Conservation (phyloP, 2,329 filamentous ascomycete species). For the Pseudogymnoascus sp. region DNA sequence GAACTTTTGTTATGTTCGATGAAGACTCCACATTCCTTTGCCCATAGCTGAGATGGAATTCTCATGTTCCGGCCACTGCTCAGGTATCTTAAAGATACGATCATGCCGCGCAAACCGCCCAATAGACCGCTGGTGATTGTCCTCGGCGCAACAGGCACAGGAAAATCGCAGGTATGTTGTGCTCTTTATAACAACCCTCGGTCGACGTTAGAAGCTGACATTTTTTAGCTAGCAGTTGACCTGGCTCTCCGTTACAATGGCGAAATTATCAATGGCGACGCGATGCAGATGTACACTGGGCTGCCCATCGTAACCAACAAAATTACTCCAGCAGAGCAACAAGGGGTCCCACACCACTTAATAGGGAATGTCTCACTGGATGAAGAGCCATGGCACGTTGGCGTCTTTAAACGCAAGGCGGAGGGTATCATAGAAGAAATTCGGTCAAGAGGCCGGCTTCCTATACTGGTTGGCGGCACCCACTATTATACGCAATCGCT, state of each 20-base stretch:
- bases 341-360: conserved; percentile 79
- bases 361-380: conserved; percentile 69
- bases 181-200: background rate
- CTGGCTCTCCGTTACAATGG: conserved; percentile 76
- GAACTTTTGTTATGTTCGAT: conserved; percentile 1
- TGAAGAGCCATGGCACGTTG: conserved; percentile 76
- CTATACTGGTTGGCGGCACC: conserved; percentile 87
- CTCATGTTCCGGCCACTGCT: conserved; percentile 8
- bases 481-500: conserved; percentile 92
- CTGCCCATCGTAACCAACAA: conserved; percentile 95
- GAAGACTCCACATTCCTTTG: background rate
- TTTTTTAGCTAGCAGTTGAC: conserved; percentile 57
- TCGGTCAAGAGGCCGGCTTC: conserved; percentile 65
- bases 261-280: conserved; percentile 94
- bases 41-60: background rate
- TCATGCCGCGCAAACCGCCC: conserved; percentile 30
- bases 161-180: conserved; percentile 69
- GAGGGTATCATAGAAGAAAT: conserved; percentile 68
- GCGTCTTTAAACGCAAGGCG: conserved; percentile 66
- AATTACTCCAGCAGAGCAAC: conserved; percentile 64
- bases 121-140: conserved; percentile 65
- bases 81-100: conserved; percentile 12
- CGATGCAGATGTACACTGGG: conserved; percentile 93
- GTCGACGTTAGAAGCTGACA: conserved; percentile 9
- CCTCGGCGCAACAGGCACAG: conserved; percentile 84